Percentiles rank a stretch among this genome's conserved stretches.
Conservation (phyloP, 768 basidiomycete genomes). For the Boletales sp. region DNA sequence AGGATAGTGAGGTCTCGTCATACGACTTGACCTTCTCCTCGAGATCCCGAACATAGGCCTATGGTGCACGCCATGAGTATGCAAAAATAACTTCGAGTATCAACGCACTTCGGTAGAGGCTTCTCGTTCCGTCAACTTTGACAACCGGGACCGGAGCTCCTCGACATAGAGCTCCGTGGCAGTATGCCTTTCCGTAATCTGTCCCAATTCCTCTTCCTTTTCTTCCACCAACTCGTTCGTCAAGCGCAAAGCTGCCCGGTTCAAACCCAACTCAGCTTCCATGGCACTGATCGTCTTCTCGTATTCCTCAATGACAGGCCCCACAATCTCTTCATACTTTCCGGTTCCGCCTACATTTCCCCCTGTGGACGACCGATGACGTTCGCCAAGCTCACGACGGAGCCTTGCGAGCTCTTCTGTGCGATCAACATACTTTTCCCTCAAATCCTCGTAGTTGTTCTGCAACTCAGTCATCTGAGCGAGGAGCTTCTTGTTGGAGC, state of each 20-base stretch:
- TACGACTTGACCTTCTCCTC: constrained; percentile 88
- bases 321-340: constrained; percentile 90
- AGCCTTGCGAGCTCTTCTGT: constrained; percentile 84
- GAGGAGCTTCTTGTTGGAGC: constrained; percentile 70
- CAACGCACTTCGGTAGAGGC: constrained; percentile 79
- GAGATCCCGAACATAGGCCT: constrained; percentile 92
- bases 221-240: constrained; percentile 93
- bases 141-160: constrained; percentile 75
- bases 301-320: constrained; percentile 97
- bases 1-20: constrained; percentile 73
- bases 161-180: constrained; percentile 84
- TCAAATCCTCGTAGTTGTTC: constrained; percentile 79
- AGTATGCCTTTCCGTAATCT: constrained; percentile 63
- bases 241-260: constrained; percentile 80
- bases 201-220: constrained; percentile 76
- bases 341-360: constrained; percentile 67
- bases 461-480: constrained; percentile 82
- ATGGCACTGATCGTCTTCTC: constrained; percentile 95
- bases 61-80: constrained; percentile 4
- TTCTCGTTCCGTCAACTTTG: constrained; percentile 85
- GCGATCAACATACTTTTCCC: constrained; percentile 81
- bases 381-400: constrained; percentile 74
- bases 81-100: not conserved
- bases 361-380: constrained; percentile 52
- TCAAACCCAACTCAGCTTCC: constrained; percentile 88